phyloP scores from a whole-genome alignment of 75 land plant genomes.

The Gnetum montanum region DNA sequence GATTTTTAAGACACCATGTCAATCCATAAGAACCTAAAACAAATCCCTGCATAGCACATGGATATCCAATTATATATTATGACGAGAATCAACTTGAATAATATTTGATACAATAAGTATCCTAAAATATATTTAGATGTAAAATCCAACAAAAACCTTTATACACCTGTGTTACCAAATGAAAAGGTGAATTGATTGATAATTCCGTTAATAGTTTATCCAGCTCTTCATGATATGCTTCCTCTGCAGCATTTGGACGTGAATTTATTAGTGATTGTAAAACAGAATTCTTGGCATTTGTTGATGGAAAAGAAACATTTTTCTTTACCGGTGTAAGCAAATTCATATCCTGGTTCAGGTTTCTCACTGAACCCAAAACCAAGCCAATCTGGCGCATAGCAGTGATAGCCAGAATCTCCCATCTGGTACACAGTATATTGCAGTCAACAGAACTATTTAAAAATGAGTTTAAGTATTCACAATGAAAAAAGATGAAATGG shows the following conservation, averaged over 20 bases:
- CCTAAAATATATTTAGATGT: neutral
- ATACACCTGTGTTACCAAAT: slow-evolving; percentile 78
- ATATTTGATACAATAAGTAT: neutral
- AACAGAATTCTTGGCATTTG: neutral
- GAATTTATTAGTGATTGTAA: slow-evolving; percentile 8
- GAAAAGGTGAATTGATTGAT: slow-evolving; percentile 62
- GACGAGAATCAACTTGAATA: neutral
- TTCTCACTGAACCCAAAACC: slow-evolving; percentile 97
- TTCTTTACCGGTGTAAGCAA: slow-evolving; percentile 71
- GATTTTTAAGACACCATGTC: slow-evolving; percentile 95
- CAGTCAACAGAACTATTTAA: too few relatives aligned
- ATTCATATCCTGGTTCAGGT: slow-evolving; percentile 87
- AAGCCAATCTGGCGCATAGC: slow-evolving; percentile 98
- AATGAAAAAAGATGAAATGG: too few relatives aligned
- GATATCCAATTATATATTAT: neutral
- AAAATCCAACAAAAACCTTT: neutral
- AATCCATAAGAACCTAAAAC: slow-evolving; percentile 93
- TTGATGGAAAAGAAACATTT: neutral
- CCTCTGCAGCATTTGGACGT: slow-evolving; percentile 51
- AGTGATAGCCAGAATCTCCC: slow-evolving; percentile 82
- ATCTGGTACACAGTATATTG: slow-evolving; percentile 31
- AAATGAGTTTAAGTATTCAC: too few relatives aligned
- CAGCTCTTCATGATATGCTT: slow-evolving; percentile 83
- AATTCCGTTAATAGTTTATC: slow-evolving; percentile 63
- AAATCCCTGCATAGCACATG: slow-evolving; percentile 54